phyloP scores from a whole-genome alignment of 2,329 filamentous ascomycete genomes.

The Metarhizium robertsii region DNA sequence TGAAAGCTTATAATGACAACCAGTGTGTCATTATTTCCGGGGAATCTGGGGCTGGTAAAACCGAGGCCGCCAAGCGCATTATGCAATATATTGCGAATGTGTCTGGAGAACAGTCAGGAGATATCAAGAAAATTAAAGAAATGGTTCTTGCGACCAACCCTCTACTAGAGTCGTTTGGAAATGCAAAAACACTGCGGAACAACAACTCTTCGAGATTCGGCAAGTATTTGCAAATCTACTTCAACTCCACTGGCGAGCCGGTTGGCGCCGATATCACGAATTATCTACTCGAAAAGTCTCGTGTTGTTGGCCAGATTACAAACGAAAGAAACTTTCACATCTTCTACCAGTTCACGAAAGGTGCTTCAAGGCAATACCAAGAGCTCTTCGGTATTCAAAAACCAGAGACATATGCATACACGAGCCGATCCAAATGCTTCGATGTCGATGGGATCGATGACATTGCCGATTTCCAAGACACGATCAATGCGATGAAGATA shows the following conservation, averaged over 20 bases:
- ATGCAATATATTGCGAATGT: slow-evolving; percentile 99
- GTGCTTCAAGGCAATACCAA: slow-evolving; percentile 76
- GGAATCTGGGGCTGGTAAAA: slow-evolving; percentile 97
- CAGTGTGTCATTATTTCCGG: slow-evolving; percentile 99
- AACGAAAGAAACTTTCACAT: slow-evolving; percentile 99
- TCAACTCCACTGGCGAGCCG: slow-evolving; percentile 84
- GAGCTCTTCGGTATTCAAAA: slow-evolving; percentile 85
- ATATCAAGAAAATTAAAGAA: slow-evolving; percentile 95
- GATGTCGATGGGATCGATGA: slow-evolving; percentile 94
- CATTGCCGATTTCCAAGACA: slow-evolving; percentile 78
- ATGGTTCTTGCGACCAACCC: slow-evolving; percentile 99
- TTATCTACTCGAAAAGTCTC: slow-evolving; percentile 89
- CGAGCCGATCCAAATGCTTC: slow-evolving; percentile 86
- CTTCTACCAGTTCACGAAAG: slow-evolving; percentile 98
- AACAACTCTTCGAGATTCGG: slow-evolving; percentile 99
- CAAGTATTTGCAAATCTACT: slow-evolving; percentile 96
- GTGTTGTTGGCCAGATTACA: slow-evolving; percentile 87
- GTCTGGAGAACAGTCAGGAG: slow-evolving; percentile 73
- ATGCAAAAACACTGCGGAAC: slow-evolving; percentile 94
- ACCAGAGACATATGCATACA: slow-evolving; percentile 89
- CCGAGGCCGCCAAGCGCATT: slow-evolving; percentile 93
- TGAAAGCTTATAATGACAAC: slow-evolving; percentile 99
- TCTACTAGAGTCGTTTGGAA: slow-evolving; percentile 92
- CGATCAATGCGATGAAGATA: slow-evolving; percentile 85
- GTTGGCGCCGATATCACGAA: slow-evolving; percentile 97